A percentile compares a stretch with the other conserved stretches of the same genome.
These are phyloP conservation scores for Arthrinium phaeospermum DNA, from an alignment of 2,329 filamentous ascomycete species.

Conservation along the genomic window DNA sequence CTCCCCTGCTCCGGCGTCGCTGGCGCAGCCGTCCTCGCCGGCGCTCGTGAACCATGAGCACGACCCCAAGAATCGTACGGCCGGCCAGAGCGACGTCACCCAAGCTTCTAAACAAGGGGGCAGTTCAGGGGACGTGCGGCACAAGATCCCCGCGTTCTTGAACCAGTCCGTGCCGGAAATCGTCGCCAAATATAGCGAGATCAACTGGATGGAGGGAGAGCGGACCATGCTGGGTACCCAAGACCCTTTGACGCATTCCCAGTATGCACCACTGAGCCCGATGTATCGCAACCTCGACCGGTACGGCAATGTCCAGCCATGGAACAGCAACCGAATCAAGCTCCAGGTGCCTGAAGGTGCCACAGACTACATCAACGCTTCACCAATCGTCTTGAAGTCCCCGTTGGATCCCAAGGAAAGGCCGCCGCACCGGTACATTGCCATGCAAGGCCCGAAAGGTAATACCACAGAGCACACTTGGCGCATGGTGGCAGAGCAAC, in stretches of 20 bases:
- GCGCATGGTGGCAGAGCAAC: constrained; percentile 92
- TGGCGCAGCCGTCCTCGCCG: constrained; percentile 31
- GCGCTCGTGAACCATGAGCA: constrained; percentile 42
- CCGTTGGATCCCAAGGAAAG: constrained; percentile 42
- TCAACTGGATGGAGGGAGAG: constrained; percentile 59
- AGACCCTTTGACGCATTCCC: constrained; percentile 44
- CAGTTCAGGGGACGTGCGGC: constrained; percentile 25
- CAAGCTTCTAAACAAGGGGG: constrained; percentile 1
- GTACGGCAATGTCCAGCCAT: constrained; percentile 89
- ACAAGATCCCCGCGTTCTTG: constrained; percentile 58
- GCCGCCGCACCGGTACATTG: constrained; percentile 73
- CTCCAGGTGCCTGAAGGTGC: constrained; percentile 76
- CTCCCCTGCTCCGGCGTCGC: constrained; percentile 41
- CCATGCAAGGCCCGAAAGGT: constrained; percentile 87
- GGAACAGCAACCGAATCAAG: constrained; percentile 83
- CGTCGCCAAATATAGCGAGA: constrained; percentile 56
- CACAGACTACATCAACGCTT: constrained; percentile 84
- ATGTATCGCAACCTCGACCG: constrained; percentile 71
- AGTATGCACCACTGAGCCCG: constrained; percentile 59
- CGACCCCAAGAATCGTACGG: constrained; percentile 23
- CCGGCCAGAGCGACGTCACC: constrained; percentile 17
- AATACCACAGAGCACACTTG: constrained; percentile 83
- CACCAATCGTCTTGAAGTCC: constrained; percentile 65
- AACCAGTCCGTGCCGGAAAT: constrained; percentile 53
- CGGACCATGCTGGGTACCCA: constrained; percentile 48